Evolutionary conservation across 169 alveolate genomes (phyloP), one percentile per base, ranked within the genome.

Genomic region (Theileria annulata): DNA sequence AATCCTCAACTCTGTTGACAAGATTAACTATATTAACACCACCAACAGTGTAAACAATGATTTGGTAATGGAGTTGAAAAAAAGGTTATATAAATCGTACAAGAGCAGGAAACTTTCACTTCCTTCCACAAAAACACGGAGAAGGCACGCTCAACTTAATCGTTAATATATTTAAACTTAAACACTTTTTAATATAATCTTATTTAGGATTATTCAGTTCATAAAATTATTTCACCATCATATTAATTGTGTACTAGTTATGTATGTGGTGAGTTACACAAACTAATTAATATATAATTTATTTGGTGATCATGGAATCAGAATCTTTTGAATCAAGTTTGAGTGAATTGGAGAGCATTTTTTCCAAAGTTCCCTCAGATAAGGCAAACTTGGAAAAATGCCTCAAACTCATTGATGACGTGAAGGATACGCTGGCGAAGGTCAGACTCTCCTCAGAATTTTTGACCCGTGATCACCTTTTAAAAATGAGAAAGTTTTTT

Each of bases 91-190:
- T 54, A 92, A 92, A 56, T 78, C 94, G 15, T 92, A 89, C 83
- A 92, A 92, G 69, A 90, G 90, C 74, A 77, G 94, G 51, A 90
- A 86, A 19, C 72, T 89, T 56, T 81, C 85, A 35, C 47, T 88
- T 42, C 90, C 95, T 1, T 92, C 95, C 21, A 92, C 94, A n/a
- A 92, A 92, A 60, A 59, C 92, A 6, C 79, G 95, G 21, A 72
- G 95, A 47, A 80, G 93, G 59, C 90, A 89, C 56, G 93, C 95
- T 21, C 92, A 79, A 70, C 62, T 51, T 67, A 86, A 80, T 75
- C 76, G 95, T 30, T 91, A 49, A 88, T 5, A n/a, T n/a, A n/a
- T n/a, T n/a, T 71, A 12, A 49, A 49, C n/a, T n/a, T n/a, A n/a
- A n/a, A n/a, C n/a, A n/a, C n/a, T n/a, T n/a, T n/a, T n/a, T n/a